Evolutionary conservation across 139 green algal genomes (phyloP).

Genomic region (Closterium sp.): DNA sequence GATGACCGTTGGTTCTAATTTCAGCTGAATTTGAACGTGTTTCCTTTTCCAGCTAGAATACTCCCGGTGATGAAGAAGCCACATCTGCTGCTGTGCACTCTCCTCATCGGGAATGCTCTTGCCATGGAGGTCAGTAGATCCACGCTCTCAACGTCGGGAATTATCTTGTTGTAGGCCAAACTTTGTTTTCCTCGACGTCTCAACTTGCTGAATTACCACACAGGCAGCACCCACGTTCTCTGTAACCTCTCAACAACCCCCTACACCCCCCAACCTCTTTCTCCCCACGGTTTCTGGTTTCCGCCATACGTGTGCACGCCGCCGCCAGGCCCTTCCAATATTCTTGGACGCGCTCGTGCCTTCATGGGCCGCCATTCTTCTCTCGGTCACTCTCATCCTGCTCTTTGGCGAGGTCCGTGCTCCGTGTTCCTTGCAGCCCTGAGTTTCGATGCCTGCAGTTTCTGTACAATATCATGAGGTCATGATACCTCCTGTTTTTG

Average conservation of each 20-base stretch:
- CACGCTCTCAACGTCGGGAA: not conserved
- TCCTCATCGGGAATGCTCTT: conserved; percentile 54
- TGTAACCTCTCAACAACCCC: too few relatives aligned
- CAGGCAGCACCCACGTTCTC: not conserved
- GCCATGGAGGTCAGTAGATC: conserved; percentile 45
- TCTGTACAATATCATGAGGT: too few relatives aligned
- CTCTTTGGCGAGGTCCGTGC: conserved; percentile 53
- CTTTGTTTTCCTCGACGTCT: not conserved
- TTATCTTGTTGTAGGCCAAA: not conserved
- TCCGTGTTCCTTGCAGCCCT: not conserved
- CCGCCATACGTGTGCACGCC: not conserved
- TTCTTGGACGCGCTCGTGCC: conserved; percentile 41
- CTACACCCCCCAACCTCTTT: not conserved
- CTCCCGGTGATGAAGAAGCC: conserved; percentile 48
- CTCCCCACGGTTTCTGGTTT: not conserved
- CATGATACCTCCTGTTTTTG: too few relatives aligned
- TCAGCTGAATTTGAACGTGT: not conserved
- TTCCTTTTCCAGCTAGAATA: conserved; percentile 28
- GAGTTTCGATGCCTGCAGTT: too few relatives aligned
- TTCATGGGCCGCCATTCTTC: conserved; percentile 26
- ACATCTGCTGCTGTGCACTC: conserved; percentile 52
- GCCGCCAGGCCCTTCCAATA: conserved; percentile 50
- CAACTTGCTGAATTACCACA: too few relatives aligned
- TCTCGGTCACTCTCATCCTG: conserved; percentile 53
- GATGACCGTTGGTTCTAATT: not conserved